A percentile compares a stretch with the other conserved stretches of the same genome.
Evolutionary conservation across 2,329 filamentous ascomycete species (phyloP).

Genomic region (Nannizzia gypsea): DNA sequence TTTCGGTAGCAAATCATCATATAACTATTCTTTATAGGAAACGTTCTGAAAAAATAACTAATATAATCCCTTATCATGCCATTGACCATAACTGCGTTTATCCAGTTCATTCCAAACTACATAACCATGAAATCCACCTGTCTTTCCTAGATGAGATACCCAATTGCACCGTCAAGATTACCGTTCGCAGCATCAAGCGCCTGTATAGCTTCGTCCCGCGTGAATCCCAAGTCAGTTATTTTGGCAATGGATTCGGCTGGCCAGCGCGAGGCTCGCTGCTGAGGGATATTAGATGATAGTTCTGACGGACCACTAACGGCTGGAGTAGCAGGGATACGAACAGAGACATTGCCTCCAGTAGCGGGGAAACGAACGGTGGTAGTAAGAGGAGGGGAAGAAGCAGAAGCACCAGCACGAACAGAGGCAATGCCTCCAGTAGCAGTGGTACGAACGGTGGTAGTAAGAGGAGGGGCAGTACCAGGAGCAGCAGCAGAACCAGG

Average conservation of each 20-base stretch:
- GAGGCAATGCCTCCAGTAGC: too few relatives aligned
- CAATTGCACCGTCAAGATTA: slow-evolving; percentile 79
- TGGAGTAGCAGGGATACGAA: not conserved
- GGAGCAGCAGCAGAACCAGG: too few relatives aligned
- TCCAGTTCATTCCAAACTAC: too few relatives aligned
- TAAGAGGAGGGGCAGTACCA: too few relatives aligned
- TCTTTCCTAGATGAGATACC: slow-evolving; percentile 51
- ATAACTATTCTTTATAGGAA: not conserved
- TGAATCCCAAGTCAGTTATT: slow-evolving; percentile 66
- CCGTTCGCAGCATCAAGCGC: slow-evolving; percentile 74
- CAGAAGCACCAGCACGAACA: too few relatives aligned
- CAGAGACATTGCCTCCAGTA: too few relatives aligned
- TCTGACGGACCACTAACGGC: not conserved
- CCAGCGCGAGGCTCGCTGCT: slow-evolving; percentile 25
- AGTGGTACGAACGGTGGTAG: too few relatives aligned
- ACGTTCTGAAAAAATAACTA: not conserved
- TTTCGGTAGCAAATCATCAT: not conserved
- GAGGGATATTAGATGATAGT: not conserved
- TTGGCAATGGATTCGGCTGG: slow-evolving; percentile 58
- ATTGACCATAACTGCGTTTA: not conserved
- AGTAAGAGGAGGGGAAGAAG: too few relatives aligned
- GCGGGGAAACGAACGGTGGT: too few relatives aligned
- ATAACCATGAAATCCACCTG: too few relatives aligned
- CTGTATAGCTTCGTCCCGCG: slow-evolving; percentile 61
- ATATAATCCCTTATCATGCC: not conserved